Base-by-base conservation (phyloP, 2,329 filamentous ascomycete species). In the Coniochaeta pulveracea region DNA sequence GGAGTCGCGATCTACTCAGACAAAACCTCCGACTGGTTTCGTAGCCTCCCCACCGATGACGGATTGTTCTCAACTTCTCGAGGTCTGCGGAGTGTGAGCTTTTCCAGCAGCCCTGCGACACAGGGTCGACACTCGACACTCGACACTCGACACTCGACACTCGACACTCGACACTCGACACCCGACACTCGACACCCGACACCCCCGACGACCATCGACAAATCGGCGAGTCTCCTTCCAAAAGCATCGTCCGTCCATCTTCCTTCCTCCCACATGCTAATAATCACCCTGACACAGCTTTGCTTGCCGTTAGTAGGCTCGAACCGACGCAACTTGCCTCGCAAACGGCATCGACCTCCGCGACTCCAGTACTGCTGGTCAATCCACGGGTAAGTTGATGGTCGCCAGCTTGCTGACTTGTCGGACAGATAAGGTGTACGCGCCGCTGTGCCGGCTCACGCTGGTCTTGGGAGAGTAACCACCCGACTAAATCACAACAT, bases 21-120 rank as follows among this genome's bases (percentile, higher is more conserved):
- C 14, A 29, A 29, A 29, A 29, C 26, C 26, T 19, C 26, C 26
- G 26, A 28, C 26, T 29, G 26, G 26, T 29, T 29, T 29, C 26
- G 26, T 29, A 29, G 16, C 26, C 26, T 29, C 26, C 26, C 26
- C 16, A n/a, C 26, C 26, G 16, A 29, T 15, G 26, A 29, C 5
- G 26, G 26, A 29, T 29, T 28, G 15, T 17, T 18, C n/a, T n/a
- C n/a, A n/a, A n/a, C n/a, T n/a, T n/a, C 16, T n/a, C 6, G 14
- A 29, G 26, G 26, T 10, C 6, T 4, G 26, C 26, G 26, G 26
- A 29, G 26, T 29, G 26, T 11, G 26, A 29, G 26, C 26, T 29
- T 29, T 29, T 29, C 26, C 26, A 29, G 26, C 26, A 29, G 26
- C 26, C 25, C 26, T 28, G 15, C 26, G 16, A 19, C n/a, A n/a